A percentile compares a stretch with the other conserved stretches of the same genome.
Conservation (phyloP, 768 basidiomycete genomes). For the Imleria badia region DNA sequence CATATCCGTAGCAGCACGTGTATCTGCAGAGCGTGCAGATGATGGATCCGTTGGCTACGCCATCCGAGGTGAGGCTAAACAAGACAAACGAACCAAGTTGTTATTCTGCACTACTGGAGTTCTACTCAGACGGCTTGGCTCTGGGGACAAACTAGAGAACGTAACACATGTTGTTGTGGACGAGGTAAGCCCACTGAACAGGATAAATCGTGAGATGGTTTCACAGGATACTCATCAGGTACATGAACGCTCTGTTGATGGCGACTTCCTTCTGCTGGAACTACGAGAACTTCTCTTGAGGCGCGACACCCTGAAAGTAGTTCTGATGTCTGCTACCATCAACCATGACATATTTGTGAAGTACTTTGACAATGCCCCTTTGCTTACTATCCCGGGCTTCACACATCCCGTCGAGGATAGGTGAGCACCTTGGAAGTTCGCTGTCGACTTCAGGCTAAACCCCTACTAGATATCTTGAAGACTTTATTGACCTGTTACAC, state of each 20-base stretch:
- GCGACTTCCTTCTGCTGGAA: constrained; percentile 86
- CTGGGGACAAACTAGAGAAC: constrained; percentile 65
- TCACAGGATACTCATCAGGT: constrained; percentile 46
- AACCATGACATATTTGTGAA: constrained; percentile 82
- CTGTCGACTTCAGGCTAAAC: neutral
- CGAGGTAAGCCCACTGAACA: constrained; percentile 53
- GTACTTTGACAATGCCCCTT: constrained; percentile 81
- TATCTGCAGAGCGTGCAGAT: constrained; percentile 74
- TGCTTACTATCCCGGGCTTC: constrained; percentile 81
- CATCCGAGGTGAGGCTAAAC: constrained; percentile 83
- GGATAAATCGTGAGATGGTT: neutral
- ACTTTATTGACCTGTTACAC: constrained; percentile 57
- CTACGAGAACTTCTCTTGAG: constrained; percentile 69
- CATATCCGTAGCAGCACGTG: constrained; percentile 83
- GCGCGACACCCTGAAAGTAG: constrained; percentile 69
- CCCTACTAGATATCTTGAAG: constrained; percentile 74
- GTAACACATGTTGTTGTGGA: constrained; percentile 89
- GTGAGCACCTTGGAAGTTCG: constrained; percentile 38
- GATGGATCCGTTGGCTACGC: constrained; percentile 85
- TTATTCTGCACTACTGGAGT: constrained; percentile 95
- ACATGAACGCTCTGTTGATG: constrained; percentile 89
- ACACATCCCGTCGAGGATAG: constrained; percentile 75
- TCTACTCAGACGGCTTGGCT: constrained; percentile 74
- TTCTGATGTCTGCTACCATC: constrained; percentile 95
- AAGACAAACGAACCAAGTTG: constrained; percentile 64